These are phyloP conservation scores for Coniosporium tulheliwenetii DNA, from an alignment of 2,329 filamentous ascomycete species.

Conservation along the genomic window DNA sequence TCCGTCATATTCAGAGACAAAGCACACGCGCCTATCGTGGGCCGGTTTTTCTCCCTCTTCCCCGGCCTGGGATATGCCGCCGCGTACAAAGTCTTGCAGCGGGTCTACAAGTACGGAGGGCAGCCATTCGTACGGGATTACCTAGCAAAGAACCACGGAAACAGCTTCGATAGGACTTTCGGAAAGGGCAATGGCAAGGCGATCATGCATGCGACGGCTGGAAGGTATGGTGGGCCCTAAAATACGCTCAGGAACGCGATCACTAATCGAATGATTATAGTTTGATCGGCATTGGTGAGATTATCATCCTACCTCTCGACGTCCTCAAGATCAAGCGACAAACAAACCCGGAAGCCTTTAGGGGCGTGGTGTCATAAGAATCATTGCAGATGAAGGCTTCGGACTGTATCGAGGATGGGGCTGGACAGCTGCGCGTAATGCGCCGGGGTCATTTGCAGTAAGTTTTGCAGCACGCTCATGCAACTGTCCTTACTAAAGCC, in stretches of 20 bases:
- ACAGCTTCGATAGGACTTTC: constrained; percentile 74
- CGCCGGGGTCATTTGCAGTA: constrained; percentile 91
- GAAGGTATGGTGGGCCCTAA: constrained; percentile 43
- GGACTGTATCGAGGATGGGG: constrained; percentile 91
- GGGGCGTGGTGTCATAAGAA: constrained; percentile 76
- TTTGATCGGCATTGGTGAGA: constrained; percentile 93
- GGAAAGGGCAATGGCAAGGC: constrained; percentile 97
- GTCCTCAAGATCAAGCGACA: constrained; percentile 99
- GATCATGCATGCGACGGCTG: constrained; percentile 92
- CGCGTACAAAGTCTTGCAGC: constrained; percentile 90
- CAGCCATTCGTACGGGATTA: constrained; percentile 92
- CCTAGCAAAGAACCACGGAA: constrained; percentile 62
- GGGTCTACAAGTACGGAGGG: constrained; percentile 97
- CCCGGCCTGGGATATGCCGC: constrained; percentile 94
- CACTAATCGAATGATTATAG: constrained; percentile 25
- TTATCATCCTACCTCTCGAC: constrained; percentile 84
- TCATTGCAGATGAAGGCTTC: constrained; percentile 86
- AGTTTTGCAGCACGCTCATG: constrained; percentile 13
- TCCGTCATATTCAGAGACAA: constrained; percentile 87
- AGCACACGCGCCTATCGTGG: constrained; percentile 50
- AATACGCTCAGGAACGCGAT: background rate
- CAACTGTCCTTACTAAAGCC: constrained; percentile 2
- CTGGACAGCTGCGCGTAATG: constrained; percentile 95
- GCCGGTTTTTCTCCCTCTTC: constrained; percentile 91
- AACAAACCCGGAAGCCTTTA: constrained; percentile 97